A percentile compares a stretch with the other conserved stretches of the same genome.
Conservation (phyloP, 306 rosid species). For the Gastrolobium villosum region DNA sequence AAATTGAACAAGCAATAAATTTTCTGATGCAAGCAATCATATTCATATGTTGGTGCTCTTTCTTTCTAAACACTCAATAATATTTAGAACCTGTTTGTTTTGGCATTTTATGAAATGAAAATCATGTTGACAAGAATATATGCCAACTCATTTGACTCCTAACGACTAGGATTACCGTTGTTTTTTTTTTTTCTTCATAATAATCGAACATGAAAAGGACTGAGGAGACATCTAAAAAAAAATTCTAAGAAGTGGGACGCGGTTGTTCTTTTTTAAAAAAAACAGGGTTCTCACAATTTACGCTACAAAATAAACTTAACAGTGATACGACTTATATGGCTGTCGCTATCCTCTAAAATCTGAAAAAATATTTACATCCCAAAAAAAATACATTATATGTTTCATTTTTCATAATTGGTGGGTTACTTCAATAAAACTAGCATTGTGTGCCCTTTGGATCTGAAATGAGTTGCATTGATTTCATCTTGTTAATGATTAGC, state of each 20-base stretch:
- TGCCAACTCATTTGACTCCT: neutral
- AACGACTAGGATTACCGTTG: neutral
- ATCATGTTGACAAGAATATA: neutral
- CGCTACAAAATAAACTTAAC: neutral
- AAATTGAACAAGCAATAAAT: neutral
- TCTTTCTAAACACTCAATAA: neutral
- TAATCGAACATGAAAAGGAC: conserved; percentile 6
- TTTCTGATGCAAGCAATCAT: neutral
- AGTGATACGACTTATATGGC: too few relatives aligned
- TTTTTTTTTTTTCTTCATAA: neutral
- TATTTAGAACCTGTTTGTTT: neutral
- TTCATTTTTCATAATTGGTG: too few relatives aligned
- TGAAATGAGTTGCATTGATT: too few relatives aligned
- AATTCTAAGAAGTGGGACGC: neutral
- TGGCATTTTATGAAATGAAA: neutral
- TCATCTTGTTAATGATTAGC: too few relatives aligned
- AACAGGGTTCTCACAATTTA: neutral
- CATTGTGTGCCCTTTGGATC: too few relatives aligned
- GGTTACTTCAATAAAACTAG: too few relatives aligned
- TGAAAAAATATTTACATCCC: too few relatives aligned
- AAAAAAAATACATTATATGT: too few relatives aligned
- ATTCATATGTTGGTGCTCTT: neutral
- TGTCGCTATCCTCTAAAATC: too few relatives aligned
- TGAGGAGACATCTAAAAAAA: conserved; percentile 15
- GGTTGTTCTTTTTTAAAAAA: neutral